Percentiles rank a stretch among this genome's conserved stretches.
Evolutionary conservation across 257 asterid genomes (phyloP).

Genomic region (Coffea canephora): DNA sequence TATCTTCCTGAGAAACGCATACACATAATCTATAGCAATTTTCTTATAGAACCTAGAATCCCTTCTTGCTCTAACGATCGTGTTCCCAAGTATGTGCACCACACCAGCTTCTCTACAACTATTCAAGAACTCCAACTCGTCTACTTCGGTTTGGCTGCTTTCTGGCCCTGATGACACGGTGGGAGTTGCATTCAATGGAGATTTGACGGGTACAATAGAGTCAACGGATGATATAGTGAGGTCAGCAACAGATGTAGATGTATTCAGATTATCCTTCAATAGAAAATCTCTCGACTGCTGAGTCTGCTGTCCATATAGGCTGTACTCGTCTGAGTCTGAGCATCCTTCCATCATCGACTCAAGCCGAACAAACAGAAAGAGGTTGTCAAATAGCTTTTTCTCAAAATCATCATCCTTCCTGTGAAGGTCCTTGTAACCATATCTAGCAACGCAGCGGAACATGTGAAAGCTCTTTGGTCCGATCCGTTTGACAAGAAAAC

Average conservation of each 20-base stretch:
- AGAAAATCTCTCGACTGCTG: conserved; percentile 47
- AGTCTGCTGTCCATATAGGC: conserved; percentile 70
- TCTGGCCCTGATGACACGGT: conserved; percentile 50
- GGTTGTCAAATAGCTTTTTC: conserved; percentile 71
- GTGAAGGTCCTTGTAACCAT: conserved; percentile 91
- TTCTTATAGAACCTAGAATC: conserved; percentile 71
- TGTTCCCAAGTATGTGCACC: conserved; percentile 91
- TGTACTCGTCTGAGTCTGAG: conserved; percentile 85
- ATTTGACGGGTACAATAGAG: conserved; percentile 60
- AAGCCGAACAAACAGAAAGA: conserved; percentile 75
- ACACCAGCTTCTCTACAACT: conserved; percentile 84
- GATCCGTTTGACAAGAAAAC: conserved; percentile 83
- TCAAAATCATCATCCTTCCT: conserved; percentile 86
- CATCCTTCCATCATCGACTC: conserved; percentile 98
- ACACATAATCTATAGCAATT: conserved; percentile 79
- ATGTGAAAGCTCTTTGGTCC: conserved; percentile 92
- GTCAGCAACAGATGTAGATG: conserved; percentile 36
- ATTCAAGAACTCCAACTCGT: conserved; percentile 73
- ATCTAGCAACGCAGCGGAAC: conserved; percentile 94
- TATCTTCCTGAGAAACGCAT: conserved; percentile 90
- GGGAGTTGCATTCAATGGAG: conserved; percentile 39
- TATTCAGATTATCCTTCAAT: conserved; percentile 31
- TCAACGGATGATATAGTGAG: conserved; percentile 57
- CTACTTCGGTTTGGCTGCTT: conserved; percentile 62
- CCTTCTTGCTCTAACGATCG: conserved; percentile 76